Conservation (phyloP, 2,329 filamentous ascomycete species). For the Claviceps digitariae region DNA sequence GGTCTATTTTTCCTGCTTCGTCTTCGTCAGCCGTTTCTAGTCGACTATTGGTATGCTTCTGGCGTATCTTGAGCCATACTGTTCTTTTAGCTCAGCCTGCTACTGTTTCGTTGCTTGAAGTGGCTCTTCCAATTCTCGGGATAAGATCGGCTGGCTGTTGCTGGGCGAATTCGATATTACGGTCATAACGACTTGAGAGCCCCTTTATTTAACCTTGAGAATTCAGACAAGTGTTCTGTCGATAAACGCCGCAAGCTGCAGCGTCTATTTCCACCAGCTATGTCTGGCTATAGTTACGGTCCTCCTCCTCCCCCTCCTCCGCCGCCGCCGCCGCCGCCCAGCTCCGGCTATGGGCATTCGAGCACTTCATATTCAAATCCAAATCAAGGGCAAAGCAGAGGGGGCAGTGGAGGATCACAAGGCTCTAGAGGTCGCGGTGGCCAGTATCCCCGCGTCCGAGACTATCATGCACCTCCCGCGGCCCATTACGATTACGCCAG, state of each 20-base stretch:
- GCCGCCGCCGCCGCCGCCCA: slow-evolving; percentile 21
- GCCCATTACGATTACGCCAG: slow-evolving; percentile 30
- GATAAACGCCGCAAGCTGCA: slow-evolving; percentile 4
- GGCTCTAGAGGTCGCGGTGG: slow-evolving; percentile 26
- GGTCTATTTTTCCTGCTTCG: not conserved
- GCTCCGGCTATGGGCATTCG: slow-evolving; percentile 26
- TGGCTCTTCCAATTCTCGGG: not conserved
- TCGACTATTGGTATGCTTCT: not conserved
- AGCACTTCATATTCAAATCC: slow-evolving; percentile 24
- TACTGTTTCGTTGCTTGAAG: not conserved
- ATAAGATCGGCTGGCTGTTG: not conserved
- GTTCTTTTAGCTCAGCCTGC: not conserved
- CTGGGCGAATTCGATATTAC: not conserved
- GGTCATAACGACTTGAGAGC: not conserved
- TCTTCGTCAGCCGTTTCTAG: not conserved
- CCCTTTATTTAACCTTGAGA: not conserved
- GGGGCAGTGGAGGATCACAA: slow-evolving; percentile 24
- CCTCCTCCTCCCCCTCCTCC: slow-evolving; percentile 31
- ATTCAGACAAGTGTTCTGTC: slow-evolving; percentile 11
- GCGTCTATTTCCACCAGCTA: slow-evolving; percentile 11
- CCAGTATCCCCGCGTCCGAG: slow-evolving; percentile 23
- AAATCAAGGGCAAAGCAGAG: slow-evolving; percentile 24
- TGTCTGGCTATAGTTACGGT: slow-evolving; percentile 39
- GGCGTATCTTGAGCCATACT: not conserved
- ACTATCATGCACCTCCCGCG: slow-evolving; percentile 26